A percentile compares a stretch with the other conserved stretches of the same genome.
These are phyloP conservation scores for Fusarium liriodendri DNA, from an alignment of 2,329 filamentous ascomycete species.

Conservation along the genomic window DNA sequence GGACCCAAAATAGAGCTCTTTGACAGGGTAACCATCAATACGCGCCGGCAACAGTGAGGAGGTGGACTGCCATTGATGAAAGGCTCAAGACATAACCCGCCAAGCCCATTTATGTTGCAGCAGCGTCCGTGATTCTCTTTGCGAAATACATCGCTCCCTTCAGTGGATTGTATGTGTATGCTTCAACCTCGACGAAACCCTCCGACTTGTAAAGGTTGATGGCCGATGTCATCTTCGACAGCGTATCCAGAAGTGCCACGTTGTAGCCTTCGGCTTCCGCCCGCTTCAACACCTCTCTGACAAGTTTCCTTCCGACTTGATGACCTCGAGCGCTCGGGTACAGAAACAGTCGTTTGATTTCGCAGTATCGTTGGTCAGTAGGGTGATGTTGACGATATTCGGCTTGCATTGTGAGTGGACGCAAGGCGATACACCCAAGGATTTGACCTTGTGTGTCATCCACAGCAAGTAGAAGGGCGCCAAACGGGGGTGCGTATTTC, in stretches of 20 bases:
- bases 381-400: slow-evolving; percentile 9
- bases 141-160: slow-evolving; percentile 37
- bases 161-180: slow-evolving; percentile 40
- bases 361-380: slow-evolving; percentile 29
- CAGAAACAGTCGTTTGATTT: slow-evolving; percentile 44
- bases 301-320: slow-evolving; percentile 33
- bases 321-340: slow-evolving; percentile 43
- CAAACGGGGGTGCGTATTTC: slow-evolving; percentile 41
- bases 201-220: slow-evolving; percentile 40
- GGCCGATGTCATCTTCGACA: slow-evolving; percentile 39
- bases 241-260: slow-evolving; percentile 41
- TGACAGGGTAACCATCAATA: not conserved
- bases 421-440: slow-evolving; percentile 43
- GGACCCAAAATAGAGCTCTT: too few relatives aligned
- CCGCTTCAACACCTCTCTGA: slow-evolving; percentile 26
- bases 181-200: slow-evolving; percentile 33
- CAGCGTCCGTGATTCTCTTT: slow-evolving; percentile 4
- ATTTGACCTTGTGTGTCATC: slow-evolving; percentile 27
- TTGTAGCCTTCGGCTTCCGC: slow-evolving; percentile 33
- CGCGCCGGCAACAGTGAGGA: not conserved
- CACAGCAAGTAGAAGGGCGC: slow-evolving; percentile 40
- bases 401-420: slow-evolving; percentile 30
- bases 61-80: not conserved
- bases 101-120: not conserved
- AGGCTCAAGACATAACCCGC: not conserved